Base-by-base conservation (phyloP, 805 yeast species). In the Tetrapisispora taiwanensis region DNA sequence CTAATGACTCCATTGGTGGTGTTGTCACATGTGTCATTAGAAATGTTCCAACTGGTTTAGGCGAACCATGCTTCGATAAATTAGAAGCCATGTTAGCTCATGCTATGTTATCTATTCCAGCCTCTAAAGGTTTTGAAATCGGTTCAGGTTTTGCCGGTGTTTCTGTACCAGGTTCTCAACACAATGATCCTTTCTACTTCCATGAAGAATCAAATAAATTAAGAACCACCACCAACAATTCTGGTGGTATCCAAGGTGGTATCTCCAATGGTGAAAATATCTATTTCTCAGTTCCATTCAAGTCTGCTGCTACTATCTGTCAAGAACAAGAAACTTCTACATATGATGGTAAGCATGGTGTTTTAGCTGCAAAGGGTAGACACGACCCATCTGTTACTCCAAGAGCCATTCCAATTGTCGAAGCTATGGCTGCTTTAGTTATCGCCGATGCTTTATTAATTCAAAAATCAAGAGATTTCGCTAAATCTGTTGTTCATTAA, bases 351-450 rank as follows among this genome's bases (percentile, higher is more conserved):
- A 74, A 75, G 53, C 78, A 70, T 41, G 98, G 98, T 60, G 78
- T 81, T 9, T 73, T 92, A 48, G 95, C 92, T 43, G 96, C 98
- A 30, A 81, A 90, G 64, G 98, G 98, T 45, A 84, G 98, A 74
- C 98, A 92, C 60, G 98, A 92, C 63, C 98, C 98, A 30, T 86
- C 89, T 58, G 98, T 92, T 44, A 95, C 95, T 18, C 98, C 98
- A 52, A 80, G 98, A 66, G 98, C 98, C 33, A 87, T 92, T 48
- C 97, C 98, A 42, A 92, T 92, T 58, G 97, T 92, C 27, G 98
- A 92, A 71, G 86, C 97, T 34, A 90, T 92, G 97, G 78, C 97
- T 40, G 92, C 97, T n/a, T 72, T 92, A 52, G 96, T 87, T 1
- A 67, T 90, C 50, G 90, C 90, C 36, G 98, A 92, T 64, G 79